phyloP scores from a whole-genome alignment of 108 stramenopile species.

The Skeletonema potamos region DNA sequence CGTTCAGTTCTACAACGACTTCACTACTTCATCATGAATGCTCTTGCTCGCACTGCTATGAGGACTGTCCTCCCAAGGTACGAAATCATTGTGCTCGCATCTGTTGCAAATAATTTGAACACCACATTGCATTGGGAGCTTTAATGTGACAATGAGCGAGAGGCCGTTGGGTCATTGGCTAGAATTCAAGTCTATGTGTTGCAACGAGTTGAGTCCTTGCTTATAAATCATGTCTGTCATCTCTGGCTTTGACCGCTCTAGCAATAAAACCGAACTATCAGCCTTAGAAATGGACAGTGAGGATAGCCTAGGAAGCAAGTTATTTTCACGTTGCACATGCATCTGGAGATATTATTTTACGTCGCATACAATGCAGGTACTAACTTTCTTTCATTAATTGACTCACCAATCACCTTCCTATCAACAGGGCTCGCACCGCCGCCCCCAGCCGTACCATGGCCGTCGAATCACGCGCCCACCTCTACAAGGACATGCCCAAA shows the following conservation, averaged over 20 bases:
- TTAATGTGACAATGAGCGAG: neutral
- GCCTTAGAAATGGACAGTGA: neutral
- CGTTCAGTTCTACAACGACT: neutral
- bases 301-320: neutral
- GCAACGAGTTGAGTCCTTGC: neutral
- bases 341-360: neutral
- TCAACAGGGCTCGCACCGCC: constrained; percentile 26
- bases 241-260: neutral
- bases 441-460: constrained; percentile 43
- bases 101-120: neutral
- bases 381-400: neutral
- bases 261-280: neutral
- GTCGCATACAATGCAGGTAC: no score
- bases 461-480: constrained; percentile 44
- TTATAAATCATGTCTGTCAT: neutral
- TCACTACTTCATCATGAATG: constrained; percentile 26
- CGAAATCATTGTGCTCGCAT: neutral
- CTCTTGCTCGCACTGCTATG: constrained; percentile 40
- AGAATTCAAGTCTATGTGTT: neutral
- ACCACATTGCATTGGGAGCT: neutral
- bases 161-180: constrained; percentile 7
- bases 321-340: neutral
- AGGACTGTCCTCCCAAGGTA: constrained; percentile 43
- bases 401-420: neutral
- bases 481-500: constrained; percentile 32